A percentile compares a stretch with the other conserved stretches of the same genome.
Conservation (phyloP, 495 filamentous ascomycete genomes). For the Filosporella fistucella region DNA sequence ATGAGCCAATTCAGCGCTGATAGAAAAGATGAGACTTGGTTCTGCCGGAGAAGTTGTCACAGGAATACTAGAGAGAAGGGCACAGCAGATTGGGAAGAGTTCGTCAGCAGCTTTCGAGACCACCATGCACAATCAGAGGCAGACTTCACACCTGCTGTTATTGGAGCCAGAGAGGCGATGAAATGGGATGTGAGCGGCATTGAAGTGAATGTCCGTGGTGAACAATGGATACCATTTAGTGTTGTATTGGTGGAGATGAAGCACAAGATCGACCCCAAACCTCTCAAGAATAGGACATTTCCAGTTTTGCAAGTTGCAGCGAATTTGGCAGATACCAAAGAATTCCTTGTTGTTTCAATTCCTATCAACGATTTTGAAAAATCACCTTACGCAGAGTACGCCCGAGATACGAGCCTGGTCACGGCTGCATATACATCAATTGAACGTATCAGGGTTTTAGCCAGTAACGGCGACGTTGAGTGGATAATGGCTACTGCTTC, state of each 20-base stretch:
- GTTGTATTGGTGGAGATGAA: conserved; percentile 47
- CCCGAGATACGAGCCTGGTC: conserved; percentile 38
- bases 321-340: conserved; percentile 18
- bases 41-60: conserved; percentile 61
- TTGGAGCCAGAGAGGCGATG: conserved; percentile 46
- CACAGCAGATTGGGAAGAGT: conserved; percentile 64
- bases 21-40: conserved; percentile 57
- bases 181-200: conserved; percentile 44
- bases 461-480: conserved; percentile 38
- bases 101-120: conserved; percentile 51
- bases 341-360: conserved; percentile 54
- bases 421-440: conserved; percentile 56
- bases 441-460: conserved; percentile 46
- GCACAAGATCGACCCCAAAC: conserved; percentile 40
- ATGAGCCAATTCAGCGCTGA: conserved; percentile 21
- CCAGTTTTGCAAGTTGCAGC: conserved; percentile 43
- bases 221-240: conserved; percentile 43
- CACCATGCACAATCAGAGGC: conserved; percentile 65
- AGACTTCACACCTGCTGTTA: conserved; percentile 66
- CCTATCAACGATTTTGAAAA: conserved; percentile 37
- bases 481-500: conserved; percentile 73
- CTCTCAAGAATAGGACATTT: conserved; percentile 52
- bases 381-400: conserved; percentile 26
- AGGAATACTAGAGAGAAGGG: conserved; percentile 44
- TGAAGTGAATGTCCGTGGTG: conserved; percentile 31